Evolutionary conservation across 2,329 filamentous ascomycete genomes (phyloP), one percentile per base, ranked within the genome.

Genomic region (Paramyrothecium roridum): DNA sequence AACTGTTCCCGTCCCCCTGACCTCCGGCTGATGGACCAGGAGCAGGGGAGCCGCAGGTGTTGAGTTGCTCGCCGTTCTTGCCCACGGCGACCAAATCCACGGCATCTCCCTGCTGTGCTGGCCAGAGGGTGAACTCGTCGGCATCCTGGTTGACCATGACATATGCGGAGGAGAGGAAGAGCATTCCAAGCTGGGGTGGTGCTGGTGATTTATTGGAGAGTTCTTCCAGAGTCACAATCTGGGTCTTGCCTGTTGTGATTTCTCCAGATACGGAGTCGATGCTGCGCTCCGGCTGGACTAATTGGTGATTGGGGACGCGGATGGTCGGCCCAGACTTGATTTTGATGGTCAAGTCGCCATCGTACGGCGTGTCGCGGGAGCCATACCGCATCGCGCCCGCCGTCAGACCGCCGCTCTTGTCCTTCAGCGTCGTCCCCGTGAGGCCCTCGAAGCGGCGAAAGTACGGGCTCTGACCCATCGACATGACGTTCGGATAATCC

Each of bases 81-180:
- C 53, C 54, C 20, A 59, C 48, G 3, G 53, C 46, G 3, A 59
- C 49, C 2, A 61, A n/a, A 19, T 59, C 52, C 23, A 50, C 45
- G 11, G 52, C 54, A 19, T 19, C 50, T 7, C 50, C 58, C 4
- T 56, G 56, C 43, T 59, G 58, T 19, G 57, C 57, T 21, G 57
- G 20, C 55, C 53, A 61, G 50, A 61, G 40, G 6, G 54, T 59
- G 50, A 61, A 61, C n/a, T 54, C 33, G 7, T 48, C n/a, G 4
- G 56, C 54, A 30, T 55, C 57, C 19, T 33, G 53, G 50, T 59
- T 59, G 48, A 17, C 6, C 40, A 58, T 30, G n/a, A 61, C 8
- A 53, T 58, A 57, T 3, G 57, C 57, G 17, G 37, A 20, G n/a
- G 52, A 57, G 17, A 61, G 37, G 51, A 61, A 61, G 48, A 57